A percentile compares a stretch with the other conserved stretches of the same genome.
phyloP scores from a whole-genome alignment of 495 filamentous ascomycete species.

The Schizothecium vesticola region DNA sequence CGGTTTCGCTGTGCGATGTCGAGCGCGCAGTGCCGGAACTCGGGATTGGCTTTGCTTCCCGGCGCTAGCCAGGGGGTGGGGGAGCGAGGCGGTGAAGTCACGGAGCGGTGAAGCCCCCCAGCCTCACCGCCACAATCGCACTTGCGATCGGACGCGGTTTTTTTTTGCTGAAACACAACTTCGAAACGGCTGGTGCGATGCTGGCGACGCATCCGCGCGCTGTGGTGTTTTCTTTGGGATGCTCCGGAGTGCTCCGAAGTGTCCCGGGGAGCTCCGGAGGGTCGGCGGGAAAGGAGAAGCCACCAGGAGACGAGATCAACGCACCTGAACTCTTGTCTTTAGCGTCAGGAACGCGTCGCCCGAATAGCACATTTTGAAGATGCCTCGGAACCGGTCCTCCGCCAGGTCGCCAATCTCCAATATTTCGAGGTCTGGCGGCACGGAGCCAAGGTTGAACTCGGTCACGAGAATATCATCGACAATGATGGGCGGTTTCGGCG shows the following conservation, averaged over 20 bases:
- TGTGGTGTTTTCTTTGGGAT: neutral
- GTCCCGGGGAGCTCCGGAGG: neutral
- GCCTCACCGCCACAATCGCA: neutral
- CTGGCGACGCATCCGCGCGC: neutral
- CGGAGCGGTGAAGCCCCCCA: neutral
- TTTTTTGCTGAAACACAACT: neutral
- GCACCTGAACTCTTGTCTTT: conserved; percentile 84
- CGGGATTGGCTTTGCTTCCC: neutral
- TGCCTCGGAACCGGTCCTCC: conserved; percentile 93
- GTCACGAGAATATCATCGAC: conserved; percentile 99
- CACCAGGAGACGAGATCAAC: conserved; percentile 19
- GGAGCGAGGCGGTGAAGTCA: neutral
- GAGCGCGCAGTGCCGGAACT: neutral
- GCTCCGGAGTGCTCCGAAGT: neutral
- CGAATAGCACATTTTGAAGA: conserved; percentile 97
- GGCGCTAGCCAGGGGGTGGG: neutral
- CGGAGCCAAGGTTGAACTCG: conserved; percentile 89
- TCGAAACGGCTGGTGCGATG: neutral
- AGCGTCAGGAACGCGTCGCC: conserved; percentile 93
- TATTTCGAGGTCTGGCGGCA: conserved; percentile 91
- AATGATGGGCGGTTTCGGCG: conserved; percentile 96
- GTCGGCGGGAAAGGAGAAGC: neutral
- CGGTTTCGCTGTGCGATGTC: neutral
- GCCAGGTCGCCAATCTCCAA: conserved; percentile 95
- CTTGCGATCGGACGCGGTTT: neutral